Conservation (phyloP, 352 stramenopile species). For the Phytopythium mirpurense region DNA sequence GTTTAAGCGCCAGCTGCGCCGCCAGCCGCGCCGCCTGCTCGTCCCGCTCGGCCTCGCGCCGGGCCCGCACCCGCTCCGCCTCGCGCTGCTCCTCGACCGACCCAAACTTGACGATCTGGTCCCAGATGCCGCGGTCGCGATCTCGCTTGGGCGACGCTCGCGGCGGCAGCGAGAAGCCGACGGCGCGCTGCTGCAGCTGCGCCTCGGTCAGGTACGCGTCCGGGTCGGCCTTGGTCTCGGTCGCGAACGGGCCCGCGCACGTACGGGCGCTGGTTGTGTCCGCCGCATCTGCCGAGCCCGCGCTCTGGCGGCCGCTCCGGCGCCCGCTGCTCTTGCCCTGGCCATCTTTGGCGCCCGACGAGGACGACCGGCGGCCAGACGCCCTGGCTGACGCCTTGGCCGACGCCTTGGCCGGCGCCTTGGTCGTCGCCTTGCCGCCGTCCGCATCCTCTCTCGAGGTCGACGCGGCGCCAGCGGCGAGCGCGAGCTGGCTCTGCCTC, state of each 20-base stretch:
- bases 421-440: conserved; percentile 1
- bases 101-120: conserved; percentile 79
- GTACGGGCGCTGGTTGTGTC: conserved; percentile 1
- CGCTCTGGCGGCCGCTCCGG: conserved; percentile 9
- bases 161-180: conserved; percentile 57
- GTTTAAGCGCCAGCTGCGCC: conserved; percentile 47
- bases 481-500: conserved; percentile 27
- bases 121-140: conserved; percentile 76
- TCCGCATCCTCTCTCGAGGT: neutral
- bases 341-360: conserved; percentile 12
- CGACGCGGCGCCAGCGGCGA: conserved; percentile 10
- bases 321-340: too few species aligned
- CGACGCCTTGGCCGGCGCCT: conserved; percentile 2
- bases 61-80: conserved; percentile 30
- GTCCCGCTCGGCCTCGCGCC: conserved; percentile 19
- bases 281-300: conserved; percentile 2
- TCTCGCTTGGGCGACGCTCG: conserved; percentile 68
- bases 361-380: conserved; percentile 17
- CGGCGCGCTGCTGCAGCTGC: conserved; percentile 64
- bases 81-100: conserved; percentile 66
- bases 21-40: conserved; percentile 42
- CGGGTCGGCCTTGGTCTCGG: conserved; percentile 19
- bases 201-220: conserved; percentile 63
- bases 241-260: conserved; percentile 5
- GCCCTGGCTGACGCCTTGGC: conserved; percentile 13